phyloP scores from a whole-genome alignment of 371 early-diverging fungal genomes.

The Mucor lusitanicus region DNA sequence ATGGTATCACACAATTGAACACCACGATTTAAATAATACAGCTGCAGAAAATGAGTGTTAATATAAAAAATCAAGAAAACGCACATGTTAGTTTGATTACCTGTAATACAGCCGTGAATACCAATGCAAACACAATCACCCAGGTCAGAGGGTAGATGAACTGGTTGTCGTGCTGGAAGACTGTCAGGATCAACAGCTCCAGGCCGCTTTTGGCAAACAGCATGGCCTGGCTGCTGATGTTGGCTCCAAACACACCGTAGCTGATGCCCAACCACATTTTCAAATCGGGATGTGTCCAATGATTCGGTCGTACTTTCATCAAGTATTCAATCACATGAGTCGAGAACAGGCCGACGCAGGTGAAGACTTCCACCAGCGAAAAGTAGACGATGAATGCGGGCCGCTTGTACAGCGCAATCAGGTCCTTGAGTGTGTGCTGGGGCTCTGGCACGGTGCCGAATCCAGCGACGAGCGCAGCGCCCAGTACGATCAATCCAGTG shows the following conservation, averaged over 20 bases:
- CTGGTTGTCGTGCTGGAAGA: conserved; percentile 68
- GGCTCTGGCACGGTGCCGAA: conserved; percentile 84
- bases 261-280: conserved; percentile 52
- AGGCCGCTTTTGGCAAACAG: conserved; percentile 84
- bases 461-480: conserved; percentile 72
- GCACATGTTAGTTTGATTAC: conserved; percentile 31
- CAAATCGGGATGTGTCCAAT: conserved; percentile 29
- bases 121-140: conserved; percentile 68
- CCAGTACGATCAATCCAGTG: conserved; percentile 70
- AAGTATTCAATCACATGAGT: conserved; percentile 55
- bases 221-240: conserved; percentile 79
- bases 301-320: conserved; percentile 22
- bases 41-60: conserved; percentile 37
- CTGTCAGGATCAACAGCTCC: conserved; percentile 69
- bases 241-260: conserved; percentile 76
- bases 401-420: conserved; percentile 73
- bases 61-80: not conserved
- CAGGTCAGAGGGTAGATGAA: conserved; percentile 76
- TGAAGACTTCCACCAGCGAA: conserved; percentile 56
- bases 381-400: conserved; percentile 77
- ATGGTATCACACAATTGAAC: conserved; percentile 79
- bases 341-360: conserved; percentile 50
- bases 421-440: conserved; percentile 67
- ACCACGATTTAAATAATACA: conserved; percentile 80
- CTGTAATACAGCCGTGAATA: conserved; percentile 70